Evolutionary conservation across 345 rosid genomes (phyloP).

Genomic region (Rubroshorea leprosula): DNA sequence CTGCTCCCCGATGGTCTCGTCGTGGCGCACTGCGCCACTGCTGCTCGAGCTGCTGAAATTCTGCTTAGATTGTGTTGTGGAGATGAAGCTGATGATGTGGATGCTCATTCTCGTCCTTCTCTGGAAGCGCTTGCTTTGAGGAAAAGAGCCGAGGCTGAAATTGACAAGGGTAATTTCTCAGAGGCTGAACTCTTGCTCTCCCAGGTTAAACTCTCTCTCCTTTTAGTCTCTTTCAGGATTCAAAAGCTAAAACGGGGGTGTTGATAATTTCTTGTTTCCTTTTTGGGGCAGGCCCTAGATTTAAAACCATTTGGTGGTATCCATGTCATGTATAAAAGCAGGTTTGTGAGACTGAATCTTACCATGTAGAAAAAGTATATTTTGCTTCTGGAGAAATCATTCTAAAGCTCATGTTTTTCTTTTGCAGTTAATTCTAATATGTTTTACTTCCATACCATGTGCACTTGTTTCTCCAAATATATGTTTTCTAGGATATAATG

Average conservation of each 20-base stretch:
- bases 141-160: constrained; percentile 50
- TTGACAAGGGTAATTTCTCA: constrained; percentile 39
- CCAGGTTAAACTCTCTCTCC: constrained; percentile 33
- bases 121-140: constrained; percentile 60
- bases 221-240: background rate
- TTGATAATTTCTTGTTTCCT: constrained; percentile 5
- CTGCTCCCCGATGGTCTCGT: constrained; percentile 59
- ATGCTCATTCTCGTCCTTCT: background rate
- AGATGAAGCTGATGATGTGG: constrained; percentile 25
- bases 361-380: background rate
- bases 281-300: constrained; percentile 53
- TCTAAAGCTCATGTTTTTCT: too few species aligned
- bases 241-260: background rate
- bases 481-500: too few species aligned
- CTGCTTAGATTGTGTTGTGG: constrained; percentile 30
- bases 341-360: constrained; percentile 31
- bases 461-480: too few species aligned
- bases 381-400: too few species aligned
- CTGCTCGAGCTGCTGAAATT: constrained; percentile 58
- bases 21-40: constrained; percentile 64
- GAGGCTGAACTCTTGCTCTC: constrained; percentile 57
- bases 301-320: constrained; percentile 68
- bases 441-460: too few species aligned
- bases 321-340: constrained; percentile 57
- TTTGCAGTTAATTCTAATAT: too few species aligned